Conservation (phyloP, 2,329 filamentous ascomycete genomes). For the Mariannaea sp. region DNA sequence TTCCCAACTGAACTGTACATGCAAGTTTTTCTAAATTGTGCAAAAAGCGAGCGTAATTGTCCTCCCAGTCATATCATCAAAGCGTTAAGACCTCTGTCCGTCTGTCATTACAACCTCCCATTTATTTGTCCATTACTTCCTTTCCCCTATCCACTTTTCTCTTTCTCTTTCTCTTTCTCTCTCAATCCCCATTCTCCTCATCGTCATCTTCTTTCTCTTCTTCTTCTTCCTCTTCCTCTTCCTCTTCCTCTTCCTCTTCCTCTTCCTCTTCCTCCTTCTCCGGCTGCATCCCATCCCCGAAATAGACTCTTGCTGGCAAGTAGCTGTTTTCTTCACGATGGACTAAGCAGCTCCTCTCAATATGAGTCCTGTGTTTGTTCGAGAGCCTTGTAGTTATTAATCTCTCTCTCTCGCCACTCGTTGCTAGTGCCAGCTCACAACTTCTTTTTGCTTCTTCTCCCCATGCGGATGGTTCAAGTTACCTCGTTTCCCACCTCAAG, state of each 20-base stretch:
- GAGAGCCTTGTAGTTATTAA: not conserved
- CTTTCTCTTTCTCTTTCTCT: not conserved
- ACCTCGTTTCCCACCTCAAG: not conserved
- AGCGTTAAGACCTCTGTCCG: constrained; percentile 15
- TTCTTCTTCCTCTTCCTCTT: no score
- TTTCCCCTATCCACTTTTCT: constrained; percentile 1
- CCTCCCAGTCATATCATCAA: constrained; percentile 30
- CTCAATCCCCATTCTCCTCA: no score
- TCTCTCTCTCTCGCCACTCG: not conserved
- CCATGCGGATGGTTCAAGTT: no score
- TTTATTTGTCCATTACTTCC: not conserved
- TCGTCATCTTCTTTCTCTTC: no score
- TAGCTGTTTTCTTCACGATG: not conserved
- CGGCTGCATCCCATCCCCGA: no score
- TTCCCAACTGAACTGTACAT: constrained; percentile 21
- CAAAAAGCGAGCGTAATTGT: constrained; percentile 34
- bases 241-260: no score
- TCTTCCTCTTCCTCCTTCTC: no score
- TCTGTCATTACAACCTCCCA: constrained; percentile 17
- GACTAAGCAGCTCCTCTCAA: no score
- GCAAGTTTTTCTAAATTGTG: constrained; percentile 29
- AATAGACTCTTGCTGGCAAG: not conserved
- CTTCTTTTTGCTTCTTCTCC: not conserved
- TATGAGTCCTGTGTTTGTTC: not conserved
- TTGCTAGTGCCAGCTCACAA: no score